Evolutionary conservation across 352 stramenopile genomes (phyloP).

Genomic region (Pythium grandisporangium): DNA sequence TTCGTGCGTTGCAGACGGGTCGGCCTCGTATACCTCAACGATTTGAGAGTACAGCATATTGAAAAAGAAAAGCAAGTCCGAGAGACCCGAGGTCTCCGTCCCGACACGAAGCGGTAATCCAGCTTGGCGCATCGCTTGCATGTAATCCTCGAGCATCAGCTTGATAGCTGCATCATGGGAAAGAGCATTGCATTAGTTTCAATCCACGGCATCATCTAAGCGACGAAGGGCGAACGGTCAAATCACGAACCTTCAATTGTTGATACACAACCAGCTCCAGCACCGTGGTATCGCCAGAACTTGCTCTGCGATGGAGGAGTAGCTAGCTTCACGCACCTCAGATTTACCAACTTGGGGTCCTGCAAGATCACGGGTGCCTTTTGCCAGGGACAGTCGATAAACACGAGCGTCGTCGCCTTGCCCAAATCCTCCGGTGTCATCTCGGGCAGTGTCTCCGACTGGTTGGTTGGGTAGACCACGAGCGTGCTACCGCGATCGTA

Average conservation of each 20-base stretch:
- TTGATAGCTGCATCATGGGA: conserved; percentile 46
- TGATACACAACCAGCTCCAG: conserved; percentile 76
- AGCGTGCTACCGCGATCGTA: conserved; percentile 59
- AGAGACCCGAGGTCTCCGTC: conserved; percentile 25
- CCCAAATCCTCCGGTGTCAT: conserved; percentile 46
- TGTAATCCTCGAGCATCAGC: conserved; percentile 75
- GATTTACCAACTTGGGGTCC: conserved; percentile 32
- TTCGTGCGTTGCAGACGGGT: conserved; percentile 36
- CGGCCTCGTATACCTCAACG: conserved; percentile 42
- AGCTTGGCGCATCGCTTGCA: conserved; percentile 23
- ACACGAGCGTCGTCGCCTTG: conserved; percentile 60
- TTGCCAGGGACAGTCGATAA: conserved; percentile 85
- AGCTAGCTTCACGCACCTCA: conserved; percentile 75
- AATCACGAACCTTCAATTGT: conserved; percentile 78
- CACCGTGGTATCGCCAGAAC: conserved; percentile 85
- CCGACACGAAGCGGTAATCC: conserved; percentile 21
- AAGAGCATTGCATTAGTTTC: background rate
- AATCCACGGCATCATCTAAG: background rate
- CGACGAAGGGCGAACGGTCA: too few relatives aligned
- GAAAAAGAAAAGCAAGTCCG: conserved; percentile 80
- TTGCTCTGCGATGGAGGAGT: conserved; percentile 72
- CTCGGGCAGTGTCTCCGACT: conserved; percentile 52
- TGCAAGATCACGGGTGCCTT: conserved; percentile 72
- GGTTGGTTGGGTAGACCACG: conserved; percentile 76
- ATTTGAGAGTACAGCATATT: conserved; percentile 67